Base-by-base conservation (phyloP, 257 asterid genomes). In the Perilla frutescens region DNA sequence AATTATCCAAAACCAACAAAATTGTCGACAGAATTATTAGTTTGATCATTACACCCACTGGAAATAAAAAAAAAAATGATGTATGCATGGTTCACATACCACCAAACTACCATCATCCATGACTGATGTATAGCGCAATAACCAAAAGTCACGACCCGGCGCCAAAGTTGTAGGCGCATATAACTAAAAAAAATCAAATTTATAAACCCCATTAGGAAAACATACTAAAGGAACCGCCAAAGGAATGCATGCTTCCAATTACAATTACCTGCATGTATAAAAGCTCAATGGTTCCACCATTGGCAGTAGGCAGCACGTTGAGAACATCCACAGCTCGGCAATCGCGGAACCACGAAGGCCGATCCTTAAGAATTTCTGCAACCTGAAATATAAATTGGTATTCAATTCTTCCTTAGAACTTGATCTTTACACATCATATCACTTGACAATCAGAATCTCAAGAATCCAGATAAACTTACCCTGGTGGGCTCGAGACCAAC, bases 401-500 rank as follows among this genome's bases (percentile, higher is more conserved):
- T 49, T 74, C 10, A 47, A 43, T 43, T 51, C 26, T 54, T 70
- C n/a, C 13, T 26, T 66, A 7, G 4, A 61, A 48, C 60, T 44
- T 14, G 12, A 34, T 34, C 37, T 34, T 4, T 34, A 26, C 60
- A 45, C 4, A 29, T 31, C 8, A 54, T 15, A 40, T 48, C 26
- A 41, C 41, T 44, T 9, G 51, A 54, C 9, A 43, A 54, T 14
- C 14, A 34, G 11, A 62, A 50, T 47, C 55, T 7, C 15, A 74
- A n/a, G 51, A 45, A 6, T 15, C 15, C 6, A 55, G 57, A 34
- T 8, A 45, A 70, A 73, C 87, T 63, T 84, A 91, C 97, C 87
- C 97, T 85, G 26, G 96, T 86, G 78, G 97, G 97, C 87, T 91
- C 97, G 11, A 91, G 86, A 82, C 97, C 96, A 84, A 91, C 96